Evolutionary conservation across 73 alveolate species (phyloP).

Genomic region (Paramecium tetraurelia): DNA sequence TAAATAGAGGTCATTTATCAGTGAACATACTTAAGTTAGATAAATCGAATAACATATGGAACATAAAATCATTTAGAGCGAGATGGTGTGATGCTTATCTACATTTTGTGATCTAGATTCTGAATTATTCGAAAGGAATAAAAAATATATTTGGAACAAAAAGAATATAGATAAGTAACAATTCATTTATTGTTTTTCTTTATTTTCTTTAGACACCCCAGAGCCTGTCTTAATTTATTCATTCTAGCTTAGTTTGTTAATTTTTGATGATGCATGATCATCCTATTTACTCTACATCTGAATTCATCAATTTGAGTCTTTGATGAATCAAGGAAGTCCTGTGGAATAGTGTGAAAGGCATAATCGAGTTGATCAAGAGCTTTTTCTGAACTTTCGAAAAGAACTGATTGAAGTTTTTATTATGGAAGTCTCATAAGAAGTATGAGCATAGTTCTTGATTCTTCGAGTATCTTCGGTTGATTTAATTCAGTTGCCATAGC

Average conservation of each 20-base stretch:
- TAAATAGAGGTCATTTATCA: neutral
- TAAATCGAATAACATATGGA: neutral
- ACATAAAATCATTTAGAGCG: neutral
- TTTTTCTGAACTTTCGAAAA: neutral
- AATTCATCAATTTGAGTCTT: conserved; percentile 1
- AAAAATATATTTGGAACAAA: neutral
- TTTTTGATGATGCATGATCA: conserved; percentile 38
- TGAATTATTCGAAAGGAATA: neutral
- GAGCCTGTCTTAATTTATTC: conserved; percentile 2
- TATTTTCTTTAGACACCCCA: conserved; percentile 27
- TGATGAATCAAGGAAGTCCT: conserved; percentile 12
- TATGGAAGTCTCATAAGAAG: conserved; percentile 1
- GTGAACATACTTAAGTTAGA: neutral
- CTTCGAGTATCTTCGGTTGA: neutral
- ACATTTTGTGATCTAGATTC: neutral
- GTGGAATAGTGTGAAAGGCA: neutral
- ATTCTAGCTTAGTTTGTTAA: neutral
- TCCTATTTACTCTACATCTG: conserved; percentile 35
- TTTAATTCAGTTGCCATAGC: neutral
- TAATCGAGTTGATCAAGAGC: neutral
- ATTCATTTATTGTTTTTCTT: neutral
- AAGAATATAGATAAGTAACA: neutral
- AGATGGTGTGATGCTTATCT: neutral
- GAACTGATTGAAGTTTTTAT: neutral
- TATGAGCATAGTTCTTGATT: neutral